A percentile compares a stretch with the other conserved stretches of the same genome.
Evolutionary conservation across 305 asterid genomes (phyloP).

Genomic region (Fraxinus velutina): DNA sequence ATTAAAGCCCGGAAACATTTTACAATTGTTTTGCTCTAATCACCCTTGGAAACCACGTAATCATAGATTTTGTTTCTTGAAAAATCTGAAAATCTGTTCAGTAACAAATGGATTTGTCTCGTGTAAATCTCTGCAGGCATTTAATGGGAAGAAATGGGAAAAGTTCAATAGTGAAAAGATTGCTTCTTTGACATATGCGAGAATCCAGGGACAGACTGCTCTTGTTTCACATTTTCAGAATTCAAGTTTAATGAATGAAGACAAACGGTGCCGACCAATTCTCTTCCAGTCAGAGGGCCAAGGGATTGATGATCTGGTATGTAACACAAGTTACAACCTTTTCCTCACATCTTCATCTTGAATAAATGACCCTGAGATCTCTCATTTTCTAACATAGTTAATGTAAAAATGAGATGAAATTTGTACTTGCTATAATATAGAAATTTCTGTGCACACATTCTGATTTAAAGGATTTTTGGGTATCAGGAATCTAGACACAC

Average conservation of each 20-base stretch:
- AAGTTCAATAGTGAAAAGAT: conserved; percentile 90
- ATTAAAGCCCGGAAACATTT: not conserved
- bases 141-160: conserved; percentile 95
- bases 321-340: not conserved
- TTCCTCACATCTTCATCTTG: not conserved
- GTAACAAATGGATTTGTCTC: not conserved
- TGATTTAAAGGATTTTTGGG: conserved; percentile 25
- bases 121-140: conserved; percentile 38
- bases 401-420: not conserved
- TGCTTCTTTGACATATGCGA: conserved; percentile 81
- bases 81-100: not conserved
- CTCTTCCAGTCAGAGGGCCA: conserved; percentile 76
- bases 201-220: conserved; percentile 78
- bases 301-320: conserved; percentile 64
- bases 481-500: conserved; percentile 42
- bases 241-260: conserved; percentile 93
- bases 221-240: conserved; percentile 81
- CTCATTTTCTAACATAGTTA: conserved; percentile 7
- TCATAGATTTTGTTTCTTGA: not conserved
- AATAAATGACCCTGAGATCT: not conserved
- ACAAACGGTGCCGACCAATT: conserved; percentile 84
- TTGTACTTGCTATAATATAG: not conserved
- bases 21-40: conserved; percentile 5
- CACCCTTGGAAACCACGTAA: conserved; percentile 3
- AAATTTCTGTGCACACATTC: not conserved